A percentile compares a stretch with the other conserved stretches of the same genome.
Evolutionary conservation across 805 yeast species (phyloP).

Genomic region (Saccharomycopsis fermentans): DNA sequence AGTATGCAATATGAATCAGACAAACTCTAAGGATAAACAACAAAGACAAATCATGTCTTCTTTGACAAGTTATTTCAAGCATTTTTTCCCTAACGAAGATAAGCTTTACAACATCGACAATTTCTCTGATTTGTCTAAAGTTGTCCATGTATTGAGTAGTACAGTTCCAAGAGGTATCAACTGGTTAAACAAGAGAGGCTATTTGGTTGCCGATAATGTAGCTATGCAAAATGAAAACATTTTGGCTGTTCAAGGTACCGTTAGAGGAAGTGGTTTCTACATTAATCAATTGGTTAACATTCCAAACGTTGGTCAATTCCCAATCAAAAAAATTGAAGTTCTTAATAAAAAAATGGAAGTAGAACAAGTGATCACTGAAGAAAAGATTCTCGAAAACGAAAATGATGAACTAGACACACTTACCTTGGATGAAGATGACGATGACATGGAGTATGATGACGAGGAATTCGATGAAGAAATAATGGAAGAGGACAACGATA

Average conservation of each 20-base stretch:
- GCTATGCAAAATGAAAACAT: conserved; percentile 26
- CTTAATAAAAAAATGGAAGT: conserved; percentile 24
- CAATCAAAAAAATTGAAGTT: conserved; percentile 55
- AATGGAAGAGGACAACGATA: conserved; percentile 22
- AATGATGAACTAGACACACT: conserved; percentile 5
- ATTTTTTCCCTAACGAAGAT: conserved; percentile 74
- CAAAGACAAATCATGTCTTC: conserved; percentile 63
- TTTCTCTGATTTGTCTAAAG: conserved; percentile 58
- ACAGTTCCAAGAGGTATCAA: conserved; percentile 73
- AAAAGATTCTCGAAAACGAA: conserved; percentile 23
- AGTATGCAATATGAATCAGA: conserved; percentile 57
- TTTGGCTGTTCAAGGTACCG: conserved; percentile 67
- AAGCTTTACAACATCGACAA: conserved; percentile 63
- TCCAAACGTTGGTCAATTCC: conserved; percentile 87
- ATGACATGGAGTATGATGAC: conserved; percentile 23
- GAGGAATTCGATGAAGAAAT: conserved; percentile 21
- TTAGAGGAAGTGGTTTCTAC: conserved; percentile 78
- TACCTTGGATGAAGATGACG: conserved; percentile 23
- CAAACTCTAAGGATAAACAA: conserved; percentile 63
- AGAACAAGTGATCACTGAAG: conserved; percentile 24
- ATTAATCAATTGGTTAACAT: conserved; percentile 72
- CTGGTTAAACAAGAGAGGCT: conserved; percentile 94
- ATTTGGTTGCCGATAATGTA: conserved; percentile 64
- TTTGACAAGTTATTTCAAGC: conserved; percentile 53
- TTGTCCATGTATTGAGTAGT: conserved; percentile 70